Evolutionary conservation across 805 yeast species (phyloP), one percentile per base, ranked within the genome.

Genomic region (Phaffomyces thermotolerans): DNA sequence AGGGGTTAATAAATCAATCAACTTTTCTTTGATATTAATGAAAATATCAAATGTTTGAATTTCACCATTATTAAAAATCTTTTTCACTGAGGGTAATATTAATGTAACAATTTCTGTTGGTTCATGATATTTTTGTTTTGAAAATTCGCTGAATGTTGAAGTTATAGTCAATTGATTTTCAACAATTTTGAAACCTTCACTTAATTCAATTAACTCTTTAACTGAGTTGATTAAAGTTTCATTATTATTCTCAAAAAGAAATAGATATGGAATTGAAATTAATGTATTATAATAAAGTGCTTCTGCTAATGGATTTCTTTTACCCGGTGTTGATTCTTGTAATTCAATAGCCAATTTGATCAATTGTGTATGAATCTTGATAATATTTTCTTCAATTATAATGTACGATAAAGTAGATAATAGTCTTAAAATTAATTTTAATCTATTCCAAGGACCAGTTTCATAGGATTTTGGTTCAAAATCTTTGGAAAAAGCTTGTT

Each of bases 401-500:
- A 88, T 75, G 4, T 88, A 84, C 1, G 79, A 60, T 49, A 89
- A 64, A 4, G 81, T 62, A 0, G 88, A 78, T 50, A 87, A 65
- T 50, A 89, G 79, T 55, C 96, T 77, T 46, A 87, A 55, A 14
- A 81, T 64, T 12, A 84, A 69, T 62, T 91, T 90, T 49, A 86
- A 59, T 50, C 78, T 77, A 48, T 81, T 81, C 78, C 87, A 84
- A 17, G 72, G 64, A 14, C 89, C 89, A 24, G 69, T 68, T 29
- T 67, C 69, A 14, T 61, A 62, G 1, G 71, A 59, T 12, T 51
- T 51, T n/a, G 53, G 56, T 12, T 58, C 53, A 6, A 47, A 39
- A 13, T 53, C 53, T 27, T 53, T 59, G 24, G 59, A 54, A 8
- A 54, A 43, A 24, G 63, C 55, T 7, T 51, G 48, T 25, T 75